Base-by-base conservation (phyloP, 1,284 basidiomycete genomes). In the Papiliotrema fonsecae region DNA sequence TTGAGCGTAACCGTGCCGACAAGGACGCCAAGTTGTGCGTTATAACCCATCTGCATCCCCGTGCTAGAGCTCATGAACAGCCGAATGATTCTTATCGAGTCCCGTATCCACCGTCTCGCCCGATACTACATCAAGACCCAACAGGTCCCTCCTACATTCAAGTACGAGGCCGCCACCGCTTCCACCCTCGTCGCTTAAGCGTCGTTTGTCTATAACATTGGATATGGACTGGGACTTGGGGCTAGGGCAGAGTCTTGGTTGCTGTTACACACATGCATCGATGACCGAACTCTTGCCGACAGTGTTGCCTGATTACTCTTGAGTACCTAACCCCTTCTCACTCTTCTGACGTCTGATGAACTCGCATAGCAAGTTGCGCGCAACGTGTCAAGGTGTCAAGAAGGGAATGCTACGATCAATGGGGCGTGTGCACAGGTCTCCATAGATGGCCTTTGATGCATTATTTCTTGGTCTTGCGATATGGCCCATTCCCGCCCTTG, bases 81-180 rank as follows among this genome's bases (percentile, higher is more conserved):
- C 84, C 87, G 88, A 74, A 84, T 94, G 70, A 93, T 94, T 80
- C 80, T 97, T 66, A 94, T 97, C 80, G 94, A 98, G 83, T 96
- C 91, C 67, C 84, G 94, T 73, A 97, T 98, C 77, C 94, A 98
- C 82, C 85, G 94, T 71, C 82, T 91, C 58, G 86, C 85, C 45
- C 83, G 88, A 64, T 97, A 97, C 84, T 97, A 97, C 86, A 94
- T 92, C 84, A 87, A 88, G 70, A 93, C 88, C 82, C 90, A 94
- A 79, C 89, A 94, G 81, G 85, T 98, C 64, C 83, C 91, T 55
- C 92, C 93, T 66, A 91, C 90, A 56, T 97, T 97, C 88, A 97
- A 93, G 79, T 94, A 94, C 77, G 91, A 96, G 76, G 84, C 89
- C 59, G 86, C 85, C 49, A 93, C 89, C 55, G 90, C 91, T 51